Evolutionary conservation across 73 alveolate genomes (phyloP).

Genomic region (Tetrahymena thermophila): DNA sequence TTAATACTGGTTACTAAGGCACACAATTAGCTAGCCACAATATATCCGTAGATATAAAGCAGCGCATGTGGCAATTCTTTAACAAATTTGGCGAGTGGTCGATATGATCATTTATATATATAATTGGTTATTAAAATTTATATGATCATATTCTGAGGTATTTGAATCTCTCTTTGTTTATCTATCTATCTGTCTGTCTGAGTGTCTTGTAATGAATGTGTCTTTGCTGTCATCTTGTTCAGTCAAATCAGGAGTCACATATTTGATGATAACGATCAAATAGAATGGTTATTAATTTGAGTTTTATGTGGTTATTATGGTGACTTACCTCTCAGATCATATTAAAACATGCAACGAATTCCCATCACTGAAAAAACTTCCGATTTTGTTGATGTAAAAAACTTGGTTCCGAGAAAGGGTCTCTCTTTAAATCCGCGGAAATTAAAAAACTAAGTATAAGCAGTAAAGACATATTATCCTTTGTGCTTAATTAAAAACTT

Average conservation of each 20-base stretch:
- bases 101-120: neutral
- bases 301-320: neutral
- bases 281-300: neutral
- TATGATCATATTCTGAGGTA: neutral
- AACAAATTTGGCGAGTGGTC: neutral
- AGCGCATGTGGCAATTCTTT: slow-evolving; percentile 5
- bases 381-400: neutral
- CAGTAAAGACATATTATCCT: neutral
- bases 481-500: neutral
- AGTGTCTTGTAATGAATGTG: neutral
- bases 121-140: neutral
- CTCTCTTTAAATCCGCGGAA: neutral
- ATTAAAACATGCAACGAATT: neutral
- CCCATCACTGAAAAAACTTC: slow-evolving; percentile 3
- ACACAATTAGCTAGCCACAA: neutral
- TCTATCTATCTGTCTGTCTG: neutral
- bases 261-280: neutral
- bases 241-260: neutral
- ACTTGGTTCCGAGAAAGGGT: neutral
- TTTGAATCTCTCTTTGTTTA: neutral
- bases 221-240: neutral
- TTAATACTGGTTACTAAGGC: neutral
- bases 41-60: neutral
- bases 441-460: neutral
- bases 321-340: neutral